Conservation (phyloP, 192 early-diverging fungal species). For the Coemansia sp. region DNA sequence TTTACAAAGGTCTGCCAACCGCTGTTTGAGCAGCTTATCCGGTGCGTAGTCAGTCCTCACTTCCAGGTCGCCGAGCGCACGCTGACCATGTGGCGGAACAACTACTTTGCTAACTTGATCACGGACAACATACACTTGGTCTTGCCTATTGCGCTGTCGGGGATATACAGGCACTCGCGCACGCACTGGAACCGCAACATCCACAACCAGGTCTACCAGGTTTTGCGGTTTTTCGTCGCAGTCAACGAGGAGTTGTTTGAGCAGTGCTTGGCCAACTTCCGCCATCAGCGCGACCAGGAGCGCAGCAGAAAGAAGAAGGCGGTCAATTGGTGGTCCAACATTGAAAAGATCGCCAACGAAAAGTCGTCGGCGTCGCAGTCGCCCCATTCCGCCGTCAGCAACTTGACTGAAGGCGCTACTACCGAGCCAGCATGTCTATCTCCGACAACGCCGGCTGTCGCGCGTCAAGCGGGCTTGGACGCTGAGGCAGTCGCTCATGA, state of each 20-base stretch:
- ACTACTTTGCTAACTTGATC: constrained; percentile 96
- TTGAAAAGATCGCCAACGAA: constrained; percentile 59
- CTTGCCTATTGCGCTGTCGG: constrained; percentile 93
- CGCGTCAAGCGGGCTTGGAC: neutral
- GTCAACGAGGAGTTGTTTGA: constrained; percentile 96
- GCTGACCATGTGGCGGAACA: constrained; percentile 98
- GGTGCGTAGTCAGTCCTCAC: constrained; percentile 95
- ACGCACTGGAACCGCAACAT: constrained; percentile 99
- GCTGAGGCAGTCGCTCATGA: neutral
- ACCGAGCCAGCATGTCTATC: neutral
- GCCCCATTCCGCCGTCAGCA: constrained; percentile 3
- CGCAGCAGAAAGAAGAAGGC: constrained; percentile 78
- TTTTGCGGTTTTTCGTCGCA: constrained; percentile 97
- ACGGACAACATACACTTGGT: constrained; percentile 89
- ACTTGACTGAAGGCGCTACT: neutral
- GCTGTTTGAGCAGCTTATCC: constrained; percentile 89
- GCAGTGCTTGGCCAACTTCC: constrained; percentile 92
- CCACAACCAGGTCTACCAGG: constrained; percentile 95
- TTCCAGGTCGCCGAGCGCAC: constrained; percentile 99
- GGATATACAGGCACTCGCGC: constrained; percentile 92
- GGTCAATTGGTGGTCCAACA: constrained; percentile 74
- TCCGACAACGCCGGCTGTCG: neutral
- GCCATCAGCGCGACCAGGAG: constrained; percentile 83
- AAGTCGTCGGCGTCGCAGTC: constrained; percentile 11
- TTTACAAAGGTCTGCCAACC: constrained; percentile 89